A percentile compares a stretch with the other conserved stretches of the same genome.
Conservation (phyloP, 306 rosid genomes). For the Echinosophora koreensis region DNA sequence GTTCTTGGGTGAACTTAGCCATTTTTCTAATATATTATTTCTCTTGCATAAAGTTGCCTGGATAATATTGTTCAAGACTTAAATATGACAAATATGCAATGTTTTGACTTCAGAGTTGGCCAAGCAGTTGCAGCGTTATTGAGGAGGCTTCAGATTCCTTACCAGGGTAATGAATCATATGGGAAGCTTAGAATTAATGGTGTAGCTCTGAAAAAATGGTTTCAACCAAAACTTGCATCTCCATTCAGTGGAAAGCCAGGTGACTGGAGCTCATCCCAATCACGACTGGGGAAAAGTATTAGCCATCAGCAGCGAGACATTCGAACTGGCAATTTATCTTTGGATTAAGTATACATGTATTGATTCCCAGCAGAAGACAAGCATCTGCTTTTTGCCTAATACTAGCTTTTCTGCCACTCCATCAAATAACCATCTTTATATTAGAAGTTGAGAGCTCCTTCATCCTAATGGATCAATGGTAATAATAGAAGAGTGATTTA, state of each 20-base stretch:
- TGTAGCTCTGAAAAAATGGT: constrained; percentile 72
- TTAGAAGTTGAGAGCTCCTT: constrained; percentile 51
- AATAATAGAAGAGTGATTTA: constrained; percentile 54
- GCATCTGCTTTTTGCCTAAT: constrained; percentile 56
- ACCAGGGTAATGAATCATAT: constrained; percentile 75
- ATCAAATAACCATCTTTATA: constrained; percentile 23
- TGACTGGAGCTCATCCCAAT: constrained; percentile 64
- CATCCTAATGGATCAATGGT: constrained; percentile 40
- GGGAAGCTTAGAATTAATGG: constrained; percentile 87
- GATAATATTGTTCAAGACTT: constrained; percentile 38
- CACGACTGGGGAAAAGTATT: constrained; percentile 75
- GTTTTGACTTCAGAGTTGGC: constrained; percentile 71
- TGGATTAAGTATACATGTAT: constrained; percentile 57
- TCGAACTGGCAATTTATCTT: constrained; percentile 70
- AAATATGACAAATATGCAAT: constrained; percentile 40
- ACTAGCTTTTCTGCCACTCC: constrained; percentile 48
- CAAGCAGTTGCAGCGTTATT: constrained; percentile 78
- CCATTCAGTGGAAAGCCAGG: constrained; percentile 72
- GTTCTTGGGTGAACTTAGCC: constrained; percentile 22
- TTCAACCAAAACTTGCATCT: constrained; percentile 78
- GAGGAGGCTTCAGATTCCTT: constrained; percentile 81
- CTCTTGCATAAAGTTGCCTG: background rate
- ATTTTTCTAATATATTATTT: constrained; percentile 10
- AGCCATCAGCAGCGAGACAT: constrained; percentile 80
- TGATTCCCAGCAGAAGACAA: constrained; percentile 49